phyloP scores from a whole-genome alignment of 768 basidiomycete genomes.

The Rhodotorula kratochvilovae region DNA sequence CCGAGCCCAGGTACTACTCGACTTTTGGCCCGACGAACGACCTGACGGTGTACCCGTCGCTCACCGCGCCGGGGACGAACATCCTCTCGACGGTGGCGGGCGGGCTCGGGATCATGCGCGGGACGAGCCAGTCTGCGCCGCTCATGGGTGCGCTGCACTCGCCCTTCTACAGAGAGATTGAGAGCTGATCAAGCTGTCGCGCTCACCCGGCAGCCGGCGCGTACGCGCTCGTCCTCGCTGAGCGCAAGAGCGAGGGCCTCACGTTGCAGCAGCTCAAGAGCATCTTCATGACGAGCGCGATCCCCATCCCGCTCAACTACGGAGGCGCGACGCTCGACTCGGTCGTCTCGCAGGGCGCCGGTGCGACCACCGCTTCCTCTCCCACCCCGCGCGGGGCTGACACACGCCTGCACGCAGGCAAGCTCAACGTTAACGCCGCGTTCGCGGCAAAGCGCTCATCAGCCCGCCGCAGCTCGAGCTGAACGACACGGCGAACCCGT shows the following conservation, averaged over 20 bases:
- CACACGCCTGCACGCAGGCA: not conserved
- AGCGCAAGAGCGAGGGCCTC: slow-evolving; percentile 39
- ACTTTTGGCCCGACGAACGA: slow-evolving; percentile 62
- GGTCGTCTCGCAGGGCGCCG: slow-evolving; percentile 18
- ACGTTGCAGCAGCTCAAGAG: slow-evolving; percentile 36
- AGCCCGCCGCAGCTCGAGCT: slow-evolving; percentile 59
- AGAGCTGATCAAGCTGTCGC: not conserved
- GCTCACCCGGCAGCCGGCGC: slow-evolving; percentile 43
- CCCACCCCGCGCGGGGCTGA: too few relatives aligned
- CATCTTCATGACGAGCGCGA: slow-evolving; percentile 42
- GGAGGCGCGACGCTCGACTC: not conserved
- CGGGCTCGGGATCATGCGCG: slow-evolving; percentile 32
- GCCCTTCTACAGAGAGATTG: not conserved
- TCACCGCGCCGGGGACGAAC: slow-evolving; percentile 39
- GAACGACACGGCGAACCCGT: slow-evolving; percentile 63
- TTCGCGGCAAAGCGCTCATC: slow-evolving; percentile 54
- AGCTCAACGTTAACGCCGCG: slow-evolving; percentile 60
- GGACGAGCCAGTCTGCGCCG: slow-evolving; percentile 32
- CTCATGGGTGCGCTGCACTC: slow-evolving; percentile 13
- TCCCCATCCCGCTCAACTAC: not conserved
- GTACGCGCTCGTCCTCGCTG: slow-evolving; percentile 47
- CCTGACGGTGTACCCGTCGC: slow-evolving; percentile 46
- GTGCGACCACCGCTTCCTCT: slow-evolving; percentile 35
- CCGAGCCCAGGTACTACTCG: slow-evolving; percentile 43
- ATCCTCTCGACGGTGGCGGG: slow-evolving; percentile 41